These are phyloP conservation scores for Exophiala xenobiotica DNA, from an alignment of 2,329 filamentous ascomycete genomes.

Conservation along the genomic window DNA sequence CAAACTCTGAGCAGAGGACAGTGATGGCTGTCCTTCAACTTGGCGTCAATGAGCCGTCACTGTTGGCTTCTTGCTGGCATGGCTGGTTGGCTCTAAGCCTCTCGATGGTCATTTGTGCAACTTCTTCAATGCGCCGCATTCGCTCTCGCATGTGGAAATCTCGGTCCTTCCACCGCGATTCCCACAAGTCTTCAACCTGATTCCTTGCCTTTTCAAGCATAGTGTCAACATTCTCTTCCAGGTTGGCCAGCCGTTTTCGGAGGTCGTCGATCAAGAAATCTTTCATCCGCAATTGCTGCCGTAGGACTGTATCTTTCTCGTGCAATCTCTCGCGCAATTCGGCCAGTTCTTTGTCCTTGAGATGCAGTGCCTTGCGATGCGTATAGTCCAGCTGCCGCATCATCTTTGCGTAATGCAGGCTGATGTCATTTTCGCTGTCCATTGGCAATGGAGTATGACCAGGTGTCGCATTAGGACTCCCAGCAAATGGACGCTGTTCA, in stretches of 20 bases:
- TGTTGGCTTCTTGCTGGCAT: neutral
- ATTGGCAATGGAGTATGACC: constrained; percentile 31
- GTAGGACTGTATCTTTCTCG: constrained; percentile 35
- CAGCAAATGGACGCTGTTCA: neutral
- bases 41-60: neutral
- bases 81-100: neutral
- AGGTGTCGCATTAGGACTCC: neutral
- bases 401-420: constrained; percentile 33
- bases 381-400: constrained; percentile 36
- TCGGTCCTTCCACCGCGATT: constrained; percentile 37
- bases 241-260: constrained; percentile 25
- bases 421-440: constrained; percentile 35
- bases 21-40: constrained; percentile 1
- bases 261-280: constrained; percentile 35
- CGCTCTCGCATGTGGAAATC: constrained; percentile 29
- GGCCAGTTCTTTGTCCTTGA: constrained; percentile 34
- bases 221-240: constrained; percentile 30
- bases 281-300: constrained; percentile 33
- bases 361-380: constrained; percentile 33
- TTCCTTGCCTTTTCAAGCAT: constrained; percentile 35
- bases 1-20: no score
- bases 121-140: constrained; percentile 27
- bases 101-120: constrained; percentile 18
- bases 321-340: constrained; percentile 33
- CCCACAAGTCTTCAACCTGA: constrained; percentile 38